Conservation (phyloP, 495 filamentous ascomycete genomes). For the Sabuloglossum arenarium region DNA sequence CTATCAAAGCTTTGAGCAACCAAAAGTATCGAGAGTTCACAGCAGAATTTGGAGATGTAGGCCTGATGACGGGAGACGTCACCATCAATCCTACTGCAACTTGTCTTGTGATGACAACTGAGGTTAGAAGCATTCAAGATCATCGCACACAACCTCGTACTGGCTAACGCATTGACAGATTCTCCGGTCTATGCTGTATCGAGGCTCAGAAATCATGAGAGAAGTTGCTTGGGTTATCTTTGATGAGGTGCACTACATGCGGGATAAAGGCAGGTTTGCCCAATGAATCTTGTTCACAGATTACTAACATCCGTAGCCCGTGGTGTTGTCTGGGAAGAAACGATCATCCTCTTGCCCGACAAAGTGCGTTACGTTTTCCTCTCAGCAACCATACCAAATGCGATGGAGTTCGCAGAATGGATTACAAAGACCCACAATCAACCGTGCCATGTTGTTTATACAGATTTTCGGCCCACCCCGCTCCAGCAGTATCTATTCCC, state of each 20-base stretch:
- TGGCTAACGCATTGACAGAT: slow-evolving; percentile 27
- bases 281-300: slow-evolving; percentile 3
- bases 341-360: slow-evolving; percentile 89
- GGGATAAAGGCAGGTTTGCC: slow-evolving; percentile 42
- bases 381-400: slow-evolving; percentile 96
- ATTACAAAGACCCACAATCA: slow-evolving; percentile 92
- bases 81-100: slow-evolving; percentile 97
- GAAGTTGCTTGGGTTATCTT: slow-evolving; percentile 97
- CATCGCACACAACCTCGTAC: neutral
- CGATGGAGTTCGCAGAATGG: slow-evolving; percentile 99
- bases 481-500: slow-evolving; percentile 97
- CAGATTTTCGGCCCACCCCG: slow-evolving; percentile 89
- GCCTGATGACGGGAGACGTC: slow-evolving; percentile 96
- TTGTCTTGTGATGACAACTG: slow-evolving; percentile 97
- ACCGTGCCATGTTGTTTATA: slow-evolving; percentile 96
- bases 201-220: slow-evolving; percentile 96
- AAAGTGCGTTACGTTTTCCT: slow-evolving; percentile 97
- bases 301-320: slow-evolving; percentile 25
- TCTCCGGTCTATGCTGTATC: slow-evolving; percentile 93
- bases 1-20: slow-evolving; percentile 95
- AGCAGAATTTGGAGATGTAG: slow-evolving; percentile 89
- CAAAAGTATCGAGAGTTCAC: slow-evolving; percentile 96
- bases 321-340: slow-evolving; percentile 98
- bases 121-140: slow-evolving; percentile 21
- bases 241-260: slow-evolving; percentile 96